A percentile compares a stretch with the other conserved stretches of the same genome.
Conservation (phyloP, 1,284 basidiomycete genomes). For the Ceratobasidium sp. region DNA sequence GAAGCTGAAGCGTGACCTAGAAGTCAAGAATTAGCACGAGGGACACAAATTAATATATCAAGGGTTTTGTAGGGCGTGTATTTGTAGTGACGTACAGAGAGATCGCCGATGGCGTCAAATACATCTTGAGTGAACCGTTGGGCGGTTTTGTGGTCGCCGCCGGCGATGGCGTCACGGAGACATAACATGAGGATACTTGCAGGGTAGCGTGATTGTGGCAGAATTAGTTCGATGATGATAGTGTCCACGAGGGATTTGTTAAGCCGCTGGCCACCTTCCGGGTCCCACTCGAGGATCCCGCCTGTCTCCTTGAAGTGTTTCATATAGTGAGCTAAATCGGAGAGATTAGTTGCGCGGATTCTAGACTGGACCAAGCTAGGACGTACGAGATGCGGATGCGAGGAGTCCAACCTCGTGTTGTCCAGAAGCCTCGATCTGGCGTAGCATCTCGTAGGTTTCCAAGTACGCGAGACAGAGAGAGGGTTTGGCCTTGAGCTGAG, state of each 20-base stretch:
- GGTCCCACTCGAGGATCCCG: slow-evolving; percentile 27
- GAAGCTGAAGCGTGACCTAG: slow-evolving; percentile 44
- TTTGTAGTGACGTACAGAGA: slow-evolving; percentile 31
- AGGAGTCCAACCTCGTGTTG: slow-evolving; percentile 43
- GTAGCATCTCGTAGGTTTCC: slow-evolving; percentile 37
- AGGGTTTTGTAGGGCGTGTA: background rate
- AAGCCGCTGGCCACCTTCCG: slow-evolving; percentile 36
- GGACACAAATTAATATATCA: slow-evolving; percentile 15
- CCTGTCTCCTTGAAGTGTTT: slow-evolving; percentile 33
- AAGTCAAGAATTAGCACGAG: background rate
- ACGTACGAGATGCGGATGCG: slow-evolving; percentile 34
- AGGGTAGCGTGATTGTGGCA: slow-evolving; percentile 46
- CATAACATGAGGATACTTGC: slow-evolving; percentile 46
- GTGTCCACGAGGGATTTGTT: slow-evolving; percentile 49
- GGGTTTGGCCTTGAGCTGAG: slow-evolving; percentile 36
- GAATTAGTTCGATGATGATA: slow-evolving; percentile 48
- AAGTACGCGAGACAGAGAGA: slow-evolving; percentile 26
- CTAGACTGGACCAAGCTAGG: background rate
- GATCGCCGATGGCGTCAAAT: slow-evolving; percentile 49
- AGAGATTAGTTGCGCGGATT: background rate
- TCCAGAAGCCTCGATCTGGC: slow-evolving; percentile 39
- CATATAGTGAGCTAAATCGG: slow-evolving; percentile 28
- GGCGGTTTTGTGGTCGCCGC: slow-evolving; percentile 32
- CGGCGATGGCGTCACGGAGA: slow-evolving; percentile 46
- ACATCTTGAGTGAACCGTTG: slow-evolving; percentile 45